Conservation (phyloP, 169 alveolate genomes). For the Plasmodium vivax region DNA sequence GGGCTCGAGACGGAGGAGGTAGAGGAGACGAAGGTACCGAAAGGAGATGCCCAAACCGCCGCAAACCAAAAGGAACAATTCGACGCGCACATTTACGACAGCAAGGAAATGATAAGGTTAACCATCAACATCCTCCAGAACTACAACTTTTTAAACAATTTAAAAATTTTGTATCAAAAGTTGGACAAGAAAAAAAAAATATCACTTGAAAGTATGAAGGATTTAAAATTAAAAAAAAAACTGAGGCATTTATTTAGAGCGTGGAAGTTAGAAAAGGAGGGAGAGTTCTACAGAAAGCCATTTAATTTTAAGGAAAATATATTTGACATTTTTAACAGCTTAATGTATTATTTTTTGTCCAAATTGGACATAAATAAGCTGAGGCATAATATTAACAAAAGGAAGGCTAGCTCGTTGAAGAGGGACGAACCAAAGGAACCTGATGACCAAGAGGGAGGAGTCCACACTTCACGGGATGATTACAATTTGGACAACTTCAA, state of each 20-base stretch:
- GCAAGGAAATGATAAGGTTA: slow-evolving; percentile 74
- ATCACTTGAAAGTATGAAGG: slow-evolving; percentile 74
- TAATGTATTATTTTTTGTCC: slow-evolving; percentile 77
- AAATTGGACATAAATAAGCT: slow-evolving; percentile 78
- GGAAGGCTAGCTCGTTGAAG: slow-evolving; percentile 36
- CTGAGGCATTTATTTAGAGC: slow-evolving; percentile 84
- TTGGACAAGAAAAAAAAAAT: slow-evolving; percentile 73
- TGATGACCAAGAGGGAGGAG: neutral
- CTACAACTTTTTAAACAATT: slow-evolving; percentile 69
- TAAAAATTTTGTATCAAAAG: slow-evolving; percentile 64
- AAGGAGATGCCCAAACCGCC: neutral
- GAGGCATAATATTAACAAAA: slow-evolving; percentile 64
- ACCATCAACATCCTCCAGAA: slow-evolving; percentile 67
- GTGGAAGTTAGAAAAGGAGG: slow-evolving; percentile 76
- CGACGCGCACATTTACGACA: slow-evolving; percentile 72
- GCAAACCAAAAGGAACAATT: neutral
- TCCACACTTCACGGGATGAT: neutral
- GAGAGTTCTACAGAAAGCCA: slow-evolving; percentile 78
- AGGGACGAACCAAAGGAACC: slow-evolving; percentile 19
- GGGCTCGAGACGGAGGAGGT: neutral
- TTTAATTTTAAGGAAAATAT: slow-evolving; percentile 81
- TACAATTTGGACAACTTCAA: neutral
- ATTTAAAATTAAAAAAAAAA: slow-evolving; percentile 81
- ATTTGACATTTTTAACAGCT: slow-evolving; percentile 75
- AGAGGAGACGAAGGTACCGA: neutral